Percentiles rank a stretch among this genome's conserved stretches.
These are phyloP conservation scores for Gloeopeniophorella convolvens DNA, from an alignment of 768 basidiomycete genomes.

Conservation along the genomic window DNA sequence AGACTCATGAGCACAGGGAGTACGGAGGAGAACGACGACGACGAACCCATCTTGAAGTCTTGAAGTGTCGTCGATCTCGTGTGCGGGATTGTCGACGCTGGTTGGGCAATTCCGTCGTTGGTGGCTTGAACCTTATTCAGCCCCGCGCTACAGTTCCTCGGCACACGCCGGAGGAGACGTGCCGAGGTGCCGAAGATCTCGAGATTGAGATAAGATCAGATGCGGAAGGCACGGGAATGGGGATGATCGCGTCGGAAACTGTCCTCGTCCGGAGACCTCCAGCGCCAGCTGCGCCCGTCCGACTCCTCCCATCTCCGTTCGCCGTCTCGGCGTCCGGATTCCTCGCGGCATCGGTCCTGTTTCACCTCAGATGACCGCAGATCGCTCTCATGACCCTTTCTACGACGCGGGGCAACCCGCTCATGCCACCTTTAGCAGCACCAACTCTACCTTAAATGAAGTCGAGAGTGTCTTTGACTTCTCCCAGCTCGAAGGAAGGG, in stretches of 20 bases:
- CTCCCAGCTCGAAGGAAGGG: slow-evolving; percentile 18
- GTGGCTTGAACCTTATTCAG: slow-evolving; percentile 20
- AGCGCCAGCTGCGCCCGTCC: neutral
- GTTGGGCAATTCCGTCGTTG: neutral
- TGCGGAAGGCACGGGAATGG: no score
- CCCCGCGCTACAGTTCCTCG: slow-evolving; percentile 6
- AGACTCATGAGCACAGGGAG: slow-evolving; percentile 15
- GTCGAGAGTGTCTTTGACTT: slow-evolving; percentile 15
- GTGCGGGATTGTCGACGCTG: neutral
- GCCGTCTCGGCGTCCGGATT: neutral
- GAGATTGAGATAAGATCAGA: slow-evolving; percentile 12
- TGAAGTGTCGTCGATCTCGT: slow-evolving; percentile 22
- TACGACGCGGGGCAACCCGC: slow-evolving; percentile 2
- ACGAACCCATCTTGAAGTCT: slow-evolving; percentile 36
- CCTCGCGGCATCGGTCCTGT: neutral
- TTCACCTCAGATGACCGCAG: slow-evolving; percentile 4
- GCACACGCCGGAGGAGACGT: neutral
- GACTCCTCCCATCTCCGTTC: neutral
- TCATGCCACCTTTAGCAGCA: neutral
- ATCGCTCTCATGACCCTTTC: slow-evolving; percentile 6
- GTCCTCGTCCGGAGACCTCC: no score
- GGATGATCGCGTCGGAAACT: no score
- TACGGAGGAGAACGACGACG: neutral
- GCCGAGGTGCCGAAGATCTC: neutral
- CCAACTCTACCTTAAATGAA: neutral